Evolutionary conservation across 1,284 basidiomycete species (phyloP).

Genomic region (Ustilago cynodontis): DNA sequence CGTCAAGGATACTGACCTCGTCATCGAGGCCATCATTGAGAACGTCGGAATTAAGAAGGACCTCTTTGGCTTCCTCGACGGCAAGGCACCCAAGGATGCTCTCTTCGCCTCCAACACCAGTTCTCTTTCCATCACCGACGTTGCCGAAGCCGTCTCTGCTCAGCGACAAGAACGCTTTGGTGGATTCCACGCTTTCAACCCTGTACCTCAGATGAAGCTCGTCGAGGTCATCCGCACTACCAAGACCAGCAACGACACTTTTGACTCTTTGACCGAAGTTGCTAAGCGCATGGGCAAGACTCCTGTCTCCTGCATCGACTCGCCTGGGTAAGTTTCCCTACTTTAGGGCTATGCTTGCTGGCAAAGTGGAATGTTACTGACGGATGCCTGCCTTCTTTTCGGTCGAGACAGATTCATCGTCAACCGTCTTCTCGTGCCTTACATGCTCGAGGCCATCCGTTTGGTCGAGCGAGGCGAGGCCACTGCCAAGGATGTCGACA

Average conservation of each 20-base stretch:
- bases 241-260: conserved; percentile 73
- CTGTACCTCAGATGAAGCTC: conserved; percentile 73
- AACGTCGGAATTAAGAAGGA: conserved; percentile 74
- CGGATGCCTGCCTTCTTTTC: background rate
- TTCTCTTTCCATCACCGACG: conserved; percentile 73
- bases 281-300: conserved; percentile 74
- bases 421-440: conserved; percentile 74
- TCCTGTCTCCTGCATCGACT: conserved; percentile 74
- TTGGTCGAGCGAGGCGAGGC: conserved; percentile 76
- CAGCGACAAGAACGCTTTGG: conserved; percentile 61
- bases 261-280: conserved; percentile 72
- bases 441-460: conserved; percentile 75
- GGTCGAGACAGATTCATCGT: conserved; percentile 72
- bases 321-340: conserved; percentile 55
- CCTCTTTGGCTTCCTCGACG: conserved; percentile 74
- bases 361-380: conserved; percentile 2
- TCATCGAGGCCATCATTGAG: conserved; percentile 76
- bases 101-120: conserved; percentile 76
- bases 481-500: conserved; percentile 74
- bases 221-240: conserved; percentile 74
- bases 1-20: conserved; percentile 73
- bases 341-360: background rate
- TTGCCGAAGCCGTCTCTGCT: conserved; percentile 70
- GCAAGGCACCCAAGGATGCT: conserved; percentile 71
- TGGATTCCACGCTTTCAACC: conserved; percentile 74